These are phyloP conservation scores for Tetraselmis chui DNA, from an alignment of 139 green algal genomes.

Conservation along the genomic window DNA sequence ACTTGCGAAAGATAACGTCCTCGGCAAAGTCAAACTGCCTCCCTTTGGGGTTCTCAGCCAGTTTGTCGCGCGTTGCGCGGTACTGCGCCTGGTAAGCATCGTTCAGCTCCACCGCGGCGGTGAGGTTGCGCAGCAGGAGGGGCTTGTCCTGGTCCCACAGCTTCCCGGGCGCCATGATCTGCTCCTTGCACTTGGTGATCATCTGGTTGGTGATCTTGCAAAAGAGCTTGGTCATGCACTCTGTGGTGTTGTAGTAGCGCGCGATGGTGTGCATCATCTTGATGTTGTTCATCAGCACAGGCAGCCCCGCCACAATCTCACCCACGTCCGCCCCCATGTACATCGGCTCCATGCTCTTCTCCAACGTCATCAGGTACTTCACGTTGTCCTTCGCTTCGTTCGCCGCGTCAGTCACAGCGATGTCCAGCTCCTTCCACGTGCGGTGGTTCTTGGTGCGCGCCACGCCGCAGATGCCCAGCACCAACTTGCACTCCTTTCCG, in stretches of 20 bases:
- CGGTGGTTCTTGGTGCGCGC: slow-evolving; percentile 36
- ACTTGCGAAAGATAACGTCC: slow-evolving; percentile 72
- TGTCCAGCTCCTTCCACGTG: slow-evolving; percentile 74
- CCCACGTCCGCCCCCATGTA: slow-evolving; percentile 45
- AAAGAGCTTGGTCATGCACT: slow-evolving; percentile 78
- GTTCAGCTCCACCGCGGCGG: slow-evolving; percentile 47
- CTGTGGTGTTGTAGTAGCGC: slow-evolving; percentile 75
- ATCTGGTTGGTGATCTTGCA: slow-evolving; percentile 80
- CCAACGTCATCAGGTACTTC: slow-evolving; percentile 83
- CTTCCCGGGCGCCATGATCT: slow-evolving; percentile 19
- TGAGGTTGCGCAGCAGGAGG: slow-evolving; percentile 61
- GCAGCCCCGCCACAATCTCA: slow-evolving; percentile 68
- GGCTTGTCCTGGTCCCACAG: slow-evolving; percentile 75
- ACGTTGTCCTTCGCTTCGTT: slow-evolving; percentile 91
- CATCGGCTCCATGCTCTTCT: slow-evolving; percentile 76
- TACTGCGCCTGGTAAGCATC: slow-evolving; percentile 66
- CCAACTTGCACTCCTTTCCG: slow-evolving; percentile 57
- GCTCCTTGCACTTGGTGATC: slow-evolving; percentile 61
- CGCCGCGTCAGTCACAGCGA: slow-evolving; percentile 70
- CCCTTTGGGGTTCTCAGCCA: slow-evolving; percentile 39
- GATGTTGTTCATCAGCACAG: slow-evolving; percentile 69
- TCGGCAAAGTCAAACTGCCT: slow-evolving; percentile 74
- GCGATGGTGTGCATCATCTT: slow-evolving; percentile 84
- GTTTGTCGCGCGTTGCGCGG: slow-evolving; percentile 44
- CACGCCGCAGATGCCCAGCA: slow-evolving; percentile 59